Evolutionary conservation across 2,329 filamentous ascomycete species (phyloP).

Genomic region (Pleurostoma richardsiae): DNA sequence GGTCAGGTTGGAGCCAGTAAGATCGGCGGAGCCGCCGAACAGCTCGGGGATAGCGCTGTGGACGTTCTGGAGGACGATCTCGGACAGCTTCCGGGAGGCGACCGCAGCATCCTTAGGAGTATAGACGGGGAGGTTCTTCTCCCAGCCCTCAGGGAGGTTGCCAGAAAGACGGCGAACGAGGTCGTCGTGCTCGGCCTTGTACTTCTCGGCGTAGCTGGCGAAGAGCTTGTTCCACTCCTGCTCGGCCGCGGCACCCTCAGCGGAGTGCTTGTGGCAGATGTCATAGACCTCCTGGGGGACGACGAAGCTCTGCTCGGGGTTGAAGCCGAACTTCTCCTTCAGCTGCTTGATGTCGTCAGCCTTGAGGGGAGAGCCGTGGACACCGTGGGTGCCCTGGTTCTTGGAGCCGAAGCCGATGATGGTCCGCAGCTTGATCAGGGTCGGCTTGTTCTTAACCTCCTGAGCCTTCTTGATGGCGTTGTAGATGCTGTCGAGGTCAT

Average conservation of each 20-base stretch:
- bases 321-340: constrained; percentile 94
- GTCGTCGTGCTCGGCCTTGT: constrained; percentile 75
- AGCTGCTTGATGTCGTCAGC: constrained; percentile 88
- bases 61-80: constrained; percentile 86
- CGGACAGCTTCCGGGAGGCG: constrained; percentile 93
- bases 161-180: constrained; percentile 74
- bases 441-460: constrained; percentile 91
- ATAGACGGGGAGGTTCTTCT: constrained; percentile 89
- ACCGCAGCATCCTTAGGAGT: constrained; percentile 78
- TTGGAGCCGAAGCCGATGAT: constrained; percentile 96
- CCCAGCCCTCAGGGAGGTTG: constrained; percentile 92
- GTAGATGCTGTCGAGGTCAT: constrained; percentile 83
- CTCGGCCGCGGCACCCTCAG: constrained; percentile 84
- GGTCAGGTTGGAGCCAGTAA: constrained; percentile 98
- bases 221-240: constrained; percentile 94
- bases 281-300: constrained; percentile 96
- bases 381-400: constrained; percentile 87
- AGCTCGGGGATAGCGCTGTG: constrained; percentile 82
- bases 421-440: constrained; percentile 93
- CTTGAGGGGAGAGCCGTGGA: constrained; percentile 96
- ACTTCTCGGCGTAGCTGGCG: constrained; percentile 75
- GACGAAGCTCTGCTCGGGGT: constrained; percentile 87
- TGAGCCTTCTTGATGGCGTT: constrained; percentile 80
- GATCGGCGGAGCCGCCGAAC: constrained; percentile 90
- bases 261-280: constrained; percentile 75